Evolutionary conservation across 1,139 yeast species (phyloP), one percentile per base, ranked within the genome.

Genomic region (Geotrichum aggregatum): DNA sequence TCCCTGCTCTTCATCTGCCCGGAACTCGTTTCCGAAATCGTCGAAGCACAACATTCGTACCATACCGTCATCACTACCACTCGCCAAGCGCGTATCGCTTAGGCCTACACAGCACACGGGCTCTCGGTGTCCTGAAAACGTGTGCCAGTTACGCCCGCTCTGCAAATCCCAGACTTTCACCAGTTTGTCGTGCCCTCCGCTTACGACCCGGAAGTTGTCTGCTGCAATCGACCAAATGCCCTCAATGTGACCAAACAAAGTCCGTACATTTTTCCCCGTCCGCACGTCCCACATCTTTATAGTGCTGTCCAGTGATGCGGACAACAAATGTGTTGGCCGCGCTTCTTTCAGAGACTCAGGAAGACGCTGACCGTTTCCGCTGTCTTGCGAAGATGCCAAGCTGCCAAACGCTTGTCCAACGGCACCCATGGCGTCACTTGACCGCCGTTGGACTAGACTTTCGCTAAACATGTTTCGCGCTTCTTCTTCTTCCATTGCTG

Each of bases 181-280:
- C 52, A 83, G 75, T 59, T 88, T 78, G 71, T 92, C 98, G 65
- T 91, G 97, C 1, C 96, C 92, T 1, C 97, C 98, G 64, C 94
- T 83, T 16, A 91, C 87, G 44, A 92, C 86, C 59, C 98, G 77
- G 75, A 92, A 92, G 42, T 92, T 89, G 71, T 92, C 98, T 0
- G 97, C 95, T 16, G 92, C 88, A 56, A 92, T 85, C 40, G 92
- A 87, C 97, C 98, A 91, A 18, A 92, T 96, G 18, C 98, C 98
- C 69, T 92, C 98, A 52, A 91, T 88, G 65, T 92, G 98, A 4
- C 98, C 98, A 71, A 91, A 91, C 66, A 92, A 91, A 0, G 98
- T 91, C 54, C 97, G 76, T 18, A 88, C 80, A 64, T 98, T 91
- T 66, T 81, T 80, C 3, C 97, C 97, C 0, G 94, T 80, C 57